Base-by-base conservation (phyloP, 345 rosid species). In the Acer negundo region DNA sequence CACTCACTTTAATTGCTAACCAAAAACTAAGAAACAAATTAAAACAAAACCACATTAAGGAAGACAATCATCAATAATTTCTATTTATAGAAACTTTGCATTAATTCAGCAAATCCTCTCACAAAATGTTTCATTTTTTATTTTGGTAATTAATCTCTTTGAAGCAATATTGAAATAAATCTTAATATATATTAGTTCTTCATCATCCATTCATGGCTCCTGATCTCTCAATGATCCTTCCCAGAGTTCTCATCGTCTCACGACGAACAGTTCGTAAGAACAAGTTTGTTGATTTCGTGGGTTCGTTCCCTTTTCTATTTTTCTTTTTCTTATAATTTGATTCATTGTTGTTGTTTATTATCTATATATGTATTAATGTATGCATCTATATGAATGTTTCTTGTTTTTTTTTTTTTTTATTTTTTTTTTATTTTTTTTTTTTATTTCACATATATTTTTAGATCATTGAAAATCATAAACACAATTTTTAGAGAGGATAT, bases 221-320 rank as follows among this genome's bases (percentile, higher is more conserved):
- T 22, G 82, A 87, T 81, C 83, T 88, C 16, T 84, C 84, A 12
- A 85, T 69, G 72, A 73, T 81, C 49, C 90, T 85, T 66, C 88
- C 91, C 0, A 78, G 94, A 78, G 88, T 89, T 77, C 87, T 90
- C 38, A 85, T 90, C 62, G 90, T 90, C 82, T 87, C 94, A 69
- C 80, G 90, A 46, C 79, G 89, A 22, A 85, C 87, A 22, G 79
- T 89, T 77, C 91, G 90, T 24, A 87, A 89, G 81, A 89, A 89
- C 76, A 89, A 89, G 82, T 86, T 76, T 51, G 91, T 87, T 0
- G 89, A 91, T 78, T 91, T 89, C 24, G 94, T 89, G 3, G 90
- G 92, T 87, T 19, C 74, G 74, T 75, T 62, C 10, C 17, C 2
- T n/a, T 28, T 55, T 35, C 2, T 44, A 2, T 28, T 28, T 2